Evolutionary conservation across 257 asterid genomes (phyloP).

Genomic region (Hygrophila difformis): DNA sequence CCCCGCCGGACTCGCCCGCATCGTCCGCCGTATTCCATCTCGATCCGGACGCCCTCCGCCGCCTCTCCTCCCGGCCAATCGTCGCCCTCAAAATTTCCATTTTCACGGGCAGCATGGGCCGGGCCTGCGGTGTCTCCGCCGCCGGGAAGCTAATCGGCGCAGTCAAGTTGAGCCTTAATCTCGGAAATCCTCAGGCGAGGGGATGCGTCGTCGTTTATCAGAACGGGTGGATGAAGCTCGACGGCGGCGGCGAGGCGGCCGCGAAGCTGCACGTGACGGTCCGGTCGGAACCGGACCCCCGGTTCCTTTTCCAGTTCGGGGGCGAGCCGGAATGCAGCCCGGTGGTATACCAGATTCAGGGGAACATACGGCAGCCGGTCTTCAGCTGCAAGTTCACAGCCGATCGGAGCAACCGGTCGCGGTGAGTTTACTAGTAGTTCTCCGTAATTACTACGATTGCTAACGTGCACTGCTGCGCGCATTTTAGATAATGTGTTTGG

Average conservation of each 20-base stretch:
- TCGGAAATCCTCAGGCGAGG: slow-evolving; percentile 35
- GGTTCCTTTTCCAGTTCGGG: slow-evolving; percentile 82
- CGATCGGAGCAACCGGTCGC: slow-evolving; percentile 60
- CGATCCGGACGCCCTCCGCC: slow-evolving; percentile 63
- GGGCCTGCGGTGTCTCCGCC: slow-evolving; percentile 51
- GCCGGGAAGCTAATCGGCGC: slow-evolving; percentile 56
- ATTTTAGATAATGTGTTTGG: slow-evolving; percentile 15
- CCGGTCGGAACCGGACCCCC: slow-evolving; percentile 81
- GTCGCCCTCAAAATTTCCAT: slow-evolving; percentile 44
- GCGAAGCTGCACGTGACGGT: slow-evolving; percentile 51
- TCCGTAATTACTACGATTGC: too few relatives aligned
- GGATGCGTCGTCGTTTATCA: slow-evolving; percentile 40
- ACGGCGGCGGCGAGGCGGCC: slow-evolving; percentile 20
- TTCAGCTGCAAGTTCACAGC: slow-evolving; percentile 89
- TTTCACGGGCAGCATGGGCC: slow-evolving; percentile 65
- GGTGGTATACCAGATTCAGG: slow-evolving; percentile 78
- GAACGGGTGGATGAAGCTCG: slow-evolving; percentile 73
- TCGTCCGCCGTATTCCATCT: slow-evolving; percentile 53
- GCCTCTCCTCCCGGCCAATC: slow-evolving; percentile 31
- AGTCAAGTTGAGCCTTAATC: slow-evolving; percentile 27
- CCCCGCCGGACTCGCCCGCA: slow-evolving; percentile 39
- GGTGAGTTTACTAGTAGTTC: slow-evolving; percentile 70
- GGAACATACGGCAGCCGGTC: slow-evolving; percentile 79
- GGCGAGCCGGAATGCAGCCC: slow-evolving; percentile 95
- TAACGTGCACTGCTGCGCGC: slow-evolving; percentile 8